Percentiles rank a stretch among this genome's conserved stretches.
These are phyloP conservation scores for Auricularia auricula-judae DNA, from an alignment of 768 basidiomycete genomes.

Conservation along the genomic window DNA sequence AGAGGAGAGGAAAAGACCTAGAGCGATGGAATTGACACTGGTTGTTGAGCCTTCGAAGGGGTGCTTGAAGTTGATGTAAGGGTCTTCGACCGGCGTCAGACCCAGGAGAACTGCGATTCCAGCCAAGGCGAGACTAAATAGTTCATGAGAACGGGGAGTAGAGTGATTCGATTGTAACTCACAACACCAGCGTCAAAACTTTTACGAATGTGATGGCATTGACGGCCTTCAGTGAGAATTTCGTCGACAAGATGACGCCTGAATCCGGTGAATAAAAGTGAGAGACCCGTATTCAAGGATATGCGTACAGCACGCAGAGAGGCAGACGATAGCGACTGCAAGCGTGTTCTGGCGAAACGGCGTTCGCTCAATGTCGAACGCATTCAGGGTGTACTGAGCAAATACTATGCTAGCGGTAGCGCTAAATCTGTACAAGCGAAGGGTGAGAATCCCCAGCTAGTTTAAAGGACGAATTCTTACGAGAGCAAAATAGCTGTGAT, in stretches of 20 bases:
- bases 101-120: constrained; percentile 13
- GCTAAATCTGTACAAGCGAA: constrained; percentile 10
- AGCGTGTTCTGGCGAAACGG: constrained; percentile 11
- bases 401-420: constrained; percentile 17
- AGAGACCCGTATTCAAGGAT: constrained; percentile 2
- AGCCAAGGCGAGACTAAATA: constrained; percentile 6
- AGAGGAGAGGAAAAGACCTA: neutral
- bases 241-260: constrained; percentile 18
- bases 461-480: constrained; percentile 7
- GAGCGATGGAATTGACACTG: constrained; percentile 14
- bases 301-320: constrained; percentile 12
- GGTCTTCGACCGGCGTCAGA: constrained; percentile 16
- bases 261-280: neutral
- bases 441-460: neutral
- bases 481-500: constrained; percentile 19
- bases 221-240: constrained; percentile 16
- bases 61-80: constrained; percentile 20
- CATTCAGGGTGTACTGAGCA: constrained; percentile 16
- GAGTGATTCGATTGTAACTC: neutral
- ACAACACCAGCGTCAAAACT: constrained; percentile 14
- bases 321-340: constrained; percentile 11
- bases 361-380: constrained; percentile 13
- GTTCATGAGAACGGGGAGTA: neutral
- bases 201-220: constrained; percentile 17
- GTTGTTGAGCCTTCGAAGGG: constrained; percentile 17